phyloP scores from a whole-genome alignment of 805 yeast genomes.

The Huiozyma naganishii region DNA sequence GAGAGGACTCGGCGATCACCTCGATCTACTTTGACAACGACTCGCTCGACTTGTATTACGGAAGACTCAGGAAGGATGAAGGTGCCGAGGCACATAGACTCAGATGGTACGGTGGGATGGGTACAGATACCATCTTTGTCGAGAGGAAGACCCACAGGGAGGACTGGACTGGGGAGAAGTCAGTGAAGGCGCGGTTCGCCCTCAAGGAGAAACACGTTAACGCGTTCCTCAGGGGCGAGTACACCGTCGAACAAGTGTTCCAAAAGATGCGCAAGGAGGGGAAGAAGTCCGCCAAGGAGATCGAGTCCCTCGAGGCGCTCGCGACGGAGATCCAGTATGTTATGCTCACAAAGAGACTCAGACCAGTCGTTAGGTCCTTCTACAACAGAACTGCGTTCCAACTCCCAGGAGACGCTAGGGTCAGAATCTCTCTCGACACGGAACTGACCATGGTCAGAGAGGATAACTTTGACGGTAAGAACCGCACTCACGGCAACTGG shows the following conservation, averaged over 20 bases:
- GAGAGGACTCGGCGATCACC: constrained; percentile 91
- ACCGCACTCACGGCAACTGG: constrained; percentile 91
- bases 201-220: constrained; percentile 87
- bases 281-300: constrained; percentile 75
- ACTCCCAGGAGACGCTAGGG: constrained; percentile 98
- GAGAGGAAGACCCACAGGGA: constrained; percentile 98
- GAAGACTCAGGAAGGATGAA: constrained; percentile 89
- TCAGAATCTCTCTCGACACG: constrained; percentile 94
- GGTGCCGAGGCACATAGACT: constrained; percentile 98
- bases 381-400: constrained; percentile 98
- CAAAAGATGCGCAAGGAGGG: constrained; percentile 90
- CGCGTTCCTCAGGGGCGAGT: constrained; percentile 70
- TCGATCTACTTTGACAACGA: constrained; percentile 92
- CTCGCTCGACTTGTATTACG: constrained; percentile 83
- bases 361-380: constrained; percentile 94
- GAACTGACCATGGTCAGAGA: constrained; percentile 97
- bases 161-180: constrained; percentile 99
- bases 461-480: constrained; percentile 88
- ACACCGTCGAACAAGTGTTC: constrained; percentile 80
- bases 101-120: constrained; percentile 99
- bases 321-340: constrained; percentile 92
- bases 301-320: constrained; percentile 82
- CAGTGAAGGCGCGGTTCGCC: constrained; percentile 95
- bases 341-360: constrained; percentile 66
- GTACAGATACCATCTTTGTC: constrained; percentile 80